phyloP scores from a whole-genome alignment of 352 stramenopile species.

The Phytopythium mirpurense region DNA sequence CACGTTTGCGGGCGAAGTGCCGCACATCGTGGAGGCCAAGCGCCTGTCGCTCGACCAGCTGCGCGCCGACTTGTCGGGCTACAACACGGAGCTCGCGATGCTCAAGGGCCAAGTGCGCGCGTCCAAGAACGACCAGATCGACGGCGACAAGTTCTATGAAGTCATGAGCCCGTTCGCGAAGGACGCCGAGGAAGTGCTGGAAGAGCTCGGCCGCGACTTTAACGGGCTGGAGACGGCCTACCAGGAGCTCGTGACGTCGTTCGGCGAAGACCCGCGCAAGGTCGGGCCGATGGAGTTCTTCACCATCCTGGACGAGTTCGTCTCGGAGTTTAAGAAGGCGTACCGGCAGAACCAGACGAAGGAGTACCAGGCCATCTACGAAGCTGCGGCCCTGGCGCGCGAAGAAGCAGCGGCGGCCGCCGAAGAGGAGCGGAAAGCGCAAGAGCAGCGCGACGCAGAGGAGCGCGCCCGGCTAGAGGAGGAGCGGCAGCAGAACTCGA shows the following conservation, averaged over 20 bases:
- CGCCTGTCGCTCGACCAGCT: slow-evolving; percentile 79
- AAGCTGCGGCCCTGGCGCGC: slow-evolving; percentile 44
- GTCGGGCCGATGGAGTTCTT: slow-evolving; percentile 83
- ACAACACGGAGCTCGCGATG: slow-evolving; percentile 83
- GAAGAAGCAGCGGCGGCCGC: slow-evolving; percentile 32
- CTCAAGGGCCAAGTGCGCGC: slow-evolving; percentile 77
- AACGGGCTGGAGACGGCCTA: slow-evolving; percentile 65
- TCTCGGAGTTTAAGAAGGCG: slow-evolving; percentile 84
- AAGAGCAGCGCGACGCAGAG: slow-evolving; percentile 42
- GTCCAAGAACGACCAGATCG: slow-evolving; percentile 70
- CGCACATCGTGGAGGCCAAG: slow-evolving; percentile 74
- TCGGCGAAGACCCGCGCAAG: slow-evolving; percentile 79
- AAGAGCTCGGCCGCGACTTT: slow-evolving; percentile 77
- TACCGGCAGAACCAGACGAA: slow-evolving; percentile 87
- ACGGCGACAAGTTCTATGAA: slow-evolving; percentile 75
- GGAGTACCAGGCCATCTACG: slow-evolving; percentile 76
- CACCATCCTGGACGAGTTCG: slow-evolving; percentile 75
- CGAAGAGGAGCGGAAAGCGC: slow-evolving; percentile 42
- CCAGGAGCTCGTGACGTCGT: slow-evolving; percentile 74
- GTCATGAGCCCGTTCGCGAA: slow-evolving; percentile 77
- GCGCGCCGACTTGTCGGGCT: slow-evolving; percentile 69
- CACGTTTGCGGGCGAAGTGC: slow-evolving; percentile 70
- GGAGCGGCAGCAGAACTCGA: slow-evolving; percentile 41
- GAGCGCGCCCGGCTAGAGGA: slow-evolving; percentile 49
- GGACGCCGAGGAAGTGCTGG: slow-evolving; percentile 74